These are phyloP conservation scores for Starmerella davenportii DNA, from an alignment of 805 yeast genomes.

Conservation along the genomic window DNA sequence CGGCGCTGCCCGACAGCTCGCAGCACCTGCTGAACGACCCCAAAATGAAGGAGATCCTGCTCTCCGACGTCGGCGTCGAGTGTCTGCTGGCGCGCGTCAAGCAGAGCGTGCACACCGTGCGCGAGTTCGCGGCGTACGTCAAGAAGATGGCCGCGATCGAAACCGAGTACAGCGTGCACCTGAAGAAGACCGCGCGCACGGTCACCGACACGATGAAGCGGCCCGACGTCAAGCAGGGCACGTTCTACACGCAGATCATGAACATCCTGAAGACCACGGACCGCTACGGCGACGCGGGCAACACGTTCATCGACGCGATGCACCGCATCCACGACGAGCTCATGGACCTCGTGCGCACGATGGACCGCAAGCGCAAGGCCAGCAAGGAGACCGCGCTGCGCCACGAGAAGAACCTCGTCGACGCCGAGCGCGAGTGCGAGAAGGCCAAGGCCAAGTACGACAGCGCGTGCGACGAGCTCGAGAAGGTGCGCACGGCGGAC, in stretches of 20 bases:
- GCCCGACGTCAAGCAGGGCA: constrained; percentile 37
- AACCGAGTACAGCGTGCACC: constrained; percentile 56
- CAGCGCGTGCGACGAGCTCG: constrained; percentile 71
- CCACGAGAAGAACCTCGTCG: constrained; percentile 68
- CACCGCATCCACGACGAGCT: constrained; percentile 77
- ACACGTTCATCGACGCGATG: constrained; percentile 60
- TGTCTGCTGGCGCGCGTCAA: constrained; percentile 55
- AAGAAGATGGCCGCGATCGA: constrained; percentile 64
- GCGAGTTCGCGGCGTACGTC: constrained; percentile 64
- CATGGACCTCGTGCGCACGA: constrained; percentile 46
- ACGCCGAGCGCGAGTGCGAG: constrained; percentile 67
- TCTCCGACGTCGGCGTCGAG: constrained; percentile 42
- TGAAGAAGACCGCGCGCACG: constrained; percentile 50
- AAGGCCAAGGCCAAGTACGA: constrained; percentile 69
- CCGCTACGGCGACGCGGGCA: constrained; percentile 48
- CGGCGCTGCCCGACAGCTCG: not conserved
- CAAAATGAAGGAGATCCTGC: constrained; percentile 21
- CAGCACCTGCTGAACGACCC: constrained; percentile 22
- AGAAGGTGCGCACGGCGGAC: constrained; percentile 60
- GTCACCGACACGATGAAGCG: constrained; percentile 33
- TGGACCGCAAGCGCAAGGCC: constrained; percentile 53
- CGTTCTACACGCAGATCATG: constrained; percentile 49
- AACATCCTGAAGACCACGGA: constrained; percentile 64
- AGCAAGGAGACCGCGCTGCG: constrained; percentile 67
- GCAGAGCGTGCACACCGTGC: constrained; percentile 63